phyloP scores from a whole-genome alignment of 495 filamentous ascomycete species.

The Talaromyces thailandensis region DNA sequence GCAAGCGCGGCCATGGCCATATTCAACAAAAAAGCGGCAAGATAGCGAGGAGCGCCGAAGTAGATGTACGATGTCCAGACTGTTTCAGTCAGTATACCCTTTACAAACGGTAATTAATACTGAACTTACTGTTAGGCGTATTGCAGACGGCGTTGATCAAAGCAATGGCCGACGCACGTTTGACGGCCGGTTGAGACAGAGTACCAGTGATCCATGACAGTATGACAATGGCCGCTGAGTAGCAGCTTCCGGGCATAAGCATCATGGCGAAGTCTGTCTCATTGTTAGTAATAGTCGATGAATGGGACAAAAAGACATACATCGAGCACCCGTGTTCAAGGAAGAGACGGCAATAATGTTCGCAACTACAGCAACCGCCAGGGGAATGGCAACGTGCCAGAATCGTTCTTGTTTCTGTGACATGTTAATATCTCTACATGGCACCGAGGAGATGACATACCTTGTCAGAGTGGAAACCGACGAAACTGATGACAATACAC shows the following conservation, averaged over 20 bases:
- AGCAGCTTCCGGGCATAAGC: conserved; percentile 10
- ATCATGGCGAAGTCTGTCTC: conserved; percentile 11
- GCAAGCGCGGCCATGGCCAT: conserved; percentile 13
- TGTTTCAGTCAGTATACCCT: conserved; percentile 10
- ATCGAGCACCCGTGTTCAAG: conserved; percentile 10
- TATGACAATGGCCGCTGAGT: conserved; percentile 10
- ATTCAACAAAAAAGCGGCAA: conserved; percentile 15
- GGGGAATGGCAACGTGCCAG: conserved; percentile 8
- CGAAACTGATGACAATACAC: conserved; percentile 42
- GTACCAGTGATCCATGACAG: conserved; percentile 10
- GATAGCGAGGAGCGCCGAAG: conserved; percentile 13
- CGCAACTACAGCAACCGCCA: conserved; percentile 6
- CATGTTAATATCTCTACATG: background rate
- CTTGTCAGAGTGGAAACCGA: conserved; percentile 11
- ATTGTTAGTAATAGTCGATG: background rate
- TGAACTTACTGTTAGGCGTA: conserved; percentile 14
- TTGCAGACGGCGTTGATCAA: conserved; percentile 16
- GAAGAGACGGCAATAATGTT: conserved; percentile 11
- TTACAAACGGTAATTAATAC: background rate
- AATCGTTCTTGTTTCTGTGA: conserved; percentile 12
- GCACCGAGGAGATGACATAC: background rate
- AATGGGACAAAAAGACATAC: conserved; percentile 1
- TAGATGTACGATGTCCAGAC: conserved; percentile 10
- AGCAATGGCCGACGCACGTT: conserved; percentile 14
- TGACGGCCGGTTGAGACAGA: conserved; percentile 14